Percentiles rank a stretch among this genome's conserved stretches.
phyloP scores from a whole-genome alignment of 805 yeast genomes.

The Saccharomycopsis capsularis region DNA sequence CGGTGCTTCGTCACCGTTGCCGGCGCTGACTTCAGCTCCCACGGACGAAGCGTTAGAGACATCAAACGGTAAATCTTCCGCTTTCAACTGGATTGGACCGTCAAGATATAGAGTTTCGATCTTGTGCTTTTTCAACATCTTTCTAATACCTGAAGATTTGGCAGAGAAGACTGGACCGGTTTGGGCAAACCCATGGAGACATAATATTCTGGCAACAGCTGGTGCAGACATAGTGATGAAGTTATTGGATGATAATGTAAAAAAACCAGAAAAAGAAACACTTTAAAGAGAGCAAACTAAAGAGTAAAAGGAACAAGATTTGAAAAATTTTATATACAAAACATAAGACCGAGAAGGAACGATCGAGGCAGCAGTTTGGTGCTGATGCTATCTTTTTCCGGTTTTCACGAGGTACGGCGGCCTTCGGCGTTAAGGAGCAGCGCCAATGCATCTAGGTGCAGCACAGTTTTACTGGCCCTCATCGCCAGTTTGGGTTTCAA shows the following conservation, averaged over 20 bases:
- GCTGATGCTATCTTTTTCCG: too few relatives aligned
- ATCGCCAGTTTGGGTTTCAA: too few relatives aligned
- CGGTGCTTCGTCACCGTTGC: conserved; percentile 38
- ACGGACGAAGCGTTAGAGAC: conserved; percentile 25
- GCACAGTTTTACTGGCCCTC: too few relatives aligned
- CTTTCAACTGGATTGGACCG: conserved; percentile 62
- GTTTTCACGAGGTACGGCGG: too few relatives aligned
- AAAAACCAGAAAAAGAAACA: background rate
- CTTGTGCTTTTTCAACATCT: conserved; percentile 53
- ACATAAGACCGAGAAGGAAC: background rate
- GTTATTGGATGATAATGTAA: background rate
- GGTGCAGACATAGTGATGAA: background rate
- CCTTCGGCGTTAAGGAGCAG: too few relatives aligned
- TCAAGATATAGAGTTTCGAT: conserved; percentile 70
- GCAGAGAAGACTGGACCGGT: conserved; percentile 77
- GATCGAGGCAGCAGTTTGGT: background rate
- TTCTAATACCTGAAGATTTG: conserved; percentile 84
- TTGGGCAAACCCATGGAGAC: conserved; percentile 88
- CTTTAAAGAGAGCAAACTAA: background rate
- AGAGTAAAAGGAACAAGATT: background rate
- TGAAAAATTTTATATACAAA: background rate
- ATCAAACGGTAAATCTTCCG: conserved; percentile 70
- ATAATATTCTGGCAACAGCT: conserved; percentile 46
- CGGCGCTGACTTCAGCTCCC: conserved; percentile 39
- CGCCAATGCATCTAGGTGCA: too few relatives aligned